Base-by-base conservation (phyloP, 805 yeast genomes). In the Candida cerambycidarum region DNA sequence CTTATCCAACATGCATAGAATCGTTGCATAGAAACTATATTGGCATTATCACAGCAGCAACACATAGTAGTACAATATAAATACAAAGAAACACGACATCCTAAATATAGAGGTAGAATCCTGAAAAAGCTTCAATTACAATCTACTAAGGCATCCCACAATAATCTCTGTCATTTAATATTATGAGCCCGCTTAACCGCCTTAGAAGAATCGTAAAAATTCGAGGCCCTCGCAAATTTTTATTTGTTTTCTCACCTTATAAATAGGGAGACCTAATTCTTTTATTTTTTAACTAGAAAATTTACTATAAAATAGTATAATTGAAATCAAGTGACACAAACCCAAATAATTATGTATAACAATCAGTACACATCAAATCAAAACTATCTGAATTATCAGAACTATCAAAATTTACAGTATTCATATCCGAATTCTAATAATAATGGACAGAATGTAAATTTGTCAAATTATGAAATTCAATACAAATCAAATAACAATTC, bases 131-230 rank as follows among this genome's bases (percentile, higher is more conserved):
- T n/a, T n/a, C n/a, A n/a, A n/a, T n/a, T n/a, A n/a, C n/a, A n/a
- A n/a, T n/a, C 5, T 5, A 25, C 29, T 25, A 6, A 25, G 29
- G 29, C 29, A 25, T 25, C 29, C n/a, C 29, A 21, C 25, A 25
- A 9, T 25, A 8, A 21, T 25, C 10, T 25, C 29, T 34, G 29
- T 34, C 38, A 34, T n/a, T 34, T n/a, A 3, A 23, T 5, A 14
- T 34, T 24, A 34, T 14, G 38, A 34, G 38, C 38, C 38, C 29
- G 17, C 17, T 5, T 7, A 16, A 21, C 38, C 38, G 38, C 38
- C 38, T 34, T 34, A 16, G 35, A 18, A 18, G 4, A 18, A 18
- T 32, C 35, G 35, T 32, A 32, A 32, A 32, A 32, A 32, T 32
- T 32, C 35, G 35, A 32, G 35, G 12, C 13, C n/a, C 29, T 25